These are phyloP conservation scores for Panus rudis DNA, from an alignment of 768 basidiomycete genomes.

Conservation along the genomic window DNA sequence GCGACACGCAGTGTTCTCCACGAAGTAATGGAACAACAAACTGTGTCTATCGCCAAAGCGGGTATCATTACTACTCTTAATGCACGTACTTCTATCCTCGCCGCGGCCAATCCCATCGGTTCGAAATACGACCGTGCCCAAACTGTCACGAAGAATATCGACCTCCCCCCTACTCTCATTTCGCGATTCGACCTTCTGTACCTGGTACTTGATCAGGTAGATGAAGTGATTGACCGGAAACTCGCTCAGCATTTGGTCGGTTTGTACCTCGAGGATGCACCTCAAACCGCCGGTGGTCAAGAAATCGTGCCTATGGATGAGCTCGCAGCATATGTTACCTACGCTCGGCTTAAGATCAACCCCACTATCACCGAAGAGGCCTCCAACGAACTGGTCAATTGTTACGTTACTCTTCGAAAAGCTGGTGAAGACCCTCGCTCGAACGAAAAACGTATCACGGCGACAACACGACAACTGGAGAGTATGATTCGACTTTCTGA, in stretches of 20 bases:
- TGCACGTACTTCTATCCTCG: slow-evolving; percentile 95
- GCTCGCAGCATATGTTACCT: slow-evolving; percentile 91
- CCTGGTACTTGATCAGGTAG: slow-evolving; percentile 90
- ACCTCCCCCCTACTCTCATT: slow-evolving; percentile 94
- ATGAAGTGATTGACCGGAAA: slow-evolving; percentile 78
- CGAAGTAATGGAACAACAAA: slow-evolving; percentile 99
- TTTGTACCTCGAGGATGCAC: slow-evolving; percentile 88
- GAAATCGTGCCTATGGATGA: slow-evolving; percentile 89
- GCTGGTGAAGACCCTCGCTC: slow-evolving; percentile 84
- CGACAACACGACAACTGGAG: slow-evolving; percentile 95
- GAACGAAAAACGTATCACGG: slow-evolving; percentile 91
- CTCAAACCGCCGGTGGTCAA: slow-evolving; percentile 48
- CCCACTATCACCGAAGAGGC: slow-evolving; percentile 86
- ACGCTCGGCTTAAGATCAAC: slow-evolving; percentile 78
- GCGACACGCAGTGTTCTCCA: slow-evolving; percentile 95
- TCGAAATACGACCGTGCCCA: slow-evolving; percentile 90
- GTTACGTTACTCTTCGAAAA: slow-evolving; percentile 92
- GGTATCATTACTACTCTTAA: slow-evolving; percentile 98
- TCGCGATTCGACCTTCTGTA: slow-evolving; percentile 97
- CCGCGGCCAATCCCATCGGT: slow-evolving; percentile 95
- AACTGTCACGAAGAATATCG: slow-evolving; percentile 93
- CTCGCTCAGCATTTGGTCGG: slow-evolving; percentile 91
- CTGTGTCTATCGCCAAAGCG: slow-evolving; percentile 97
- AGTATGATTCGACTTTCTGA: slow-evolving; percentile 95
- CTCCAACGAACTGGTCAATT: slow-evolving; percentile 71